Evolutionary conservation across 148 eudicot species (phyloP).

Genomic region (Bassia scoparia): DNA sequence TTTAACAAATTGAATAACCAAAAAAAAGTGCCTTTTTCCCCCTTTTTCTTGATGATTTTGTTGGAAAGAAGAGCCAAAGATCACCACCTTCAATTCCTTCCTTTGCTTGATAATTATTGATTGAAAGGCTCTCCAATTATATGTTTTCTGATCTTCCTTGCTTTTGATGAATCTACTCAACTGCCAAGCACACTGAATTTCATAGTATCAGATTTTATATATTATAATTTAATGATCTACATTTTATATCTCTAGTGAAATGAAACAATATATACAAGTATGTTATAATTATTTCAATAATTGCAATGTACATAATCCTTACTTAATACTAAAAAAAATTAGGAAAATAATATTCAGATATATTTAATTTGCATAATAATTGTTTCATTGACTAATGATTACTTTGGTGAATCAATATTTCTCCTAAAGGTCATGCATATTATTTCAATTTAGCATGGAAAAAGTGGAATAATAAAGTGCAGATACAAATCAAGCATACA

Average conservation of each 20-base stretch:
- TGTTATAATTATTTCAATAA: too few species aligned
- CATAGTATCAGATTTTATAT: slow-evolving; percentile 26
- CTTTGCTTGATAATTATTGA: slow-evolving; percentile 18
- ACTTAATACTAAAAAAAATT: too few species aligned
- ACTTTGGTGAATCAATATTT: too few species aligned
- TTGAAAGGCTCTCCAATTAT: background rate
- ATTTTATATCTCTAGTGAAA: too few species aligned
- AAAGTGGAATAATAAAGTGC: too few species aligned
- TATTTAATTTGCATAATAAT: too few species aligned
- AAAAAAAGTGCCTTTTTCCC: slow-evolving; percentile 11
- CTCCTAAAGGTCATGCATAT: too few species aligned
- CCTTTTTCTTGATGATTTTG: background rate
- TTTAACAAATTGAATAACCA: slow-evolving; percentile 23
- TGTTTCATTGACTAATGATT: background rate
- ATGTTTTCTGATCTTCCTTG: slow-evolving; percentile 20
- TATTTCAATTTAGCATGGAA: too few species aligned
- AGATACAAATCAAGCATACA: too few species aligned
- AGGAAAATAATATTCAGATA: too few species aligned
- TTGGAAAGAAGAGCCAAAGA: slow-evolving; percentile 23
- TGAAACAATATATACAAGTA: too few species aligned
- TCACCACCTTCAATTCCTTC: slow-evolving; percentile 22
- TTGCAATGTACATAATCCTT: too few species aligned
- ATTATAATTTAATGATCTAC: background rate
- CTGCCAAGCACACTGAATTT: slow-evolving; percentile 65
- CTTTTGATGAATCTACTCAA: slow-evolving; percentile 53